Percentiles rank a stretch among this genome's conserved stretches.
Conservation (phyloP, 768 basidiomycete genomes). For the Lactarius pseudohatsudake region DNA sequence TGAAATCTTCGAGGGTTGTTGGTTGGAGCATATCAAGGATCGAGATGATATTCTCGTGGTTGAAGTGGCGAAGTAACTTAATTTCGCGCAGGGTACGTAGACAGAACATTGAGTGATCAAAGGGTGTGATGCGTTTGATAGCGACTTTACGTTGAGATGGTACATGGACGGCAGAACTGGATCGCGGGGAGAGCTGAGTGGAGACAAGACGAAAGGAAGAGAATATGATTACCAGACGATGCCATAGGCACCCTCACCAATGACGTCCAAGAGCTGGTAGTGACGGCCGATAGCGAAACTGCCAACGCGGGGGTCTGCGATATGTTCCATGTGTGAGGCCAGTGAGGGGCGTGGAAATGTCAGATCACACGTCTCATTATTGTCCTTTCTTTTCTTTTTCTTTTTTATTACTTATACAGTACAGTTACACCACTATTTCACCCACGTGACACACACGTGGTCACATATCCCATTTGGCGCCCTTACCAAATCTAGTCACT, state of each 20-base stretch:
- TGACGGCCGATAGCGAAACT: constrained; percentile 54
- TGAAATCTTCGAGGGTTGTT: constrained; percentile 67
- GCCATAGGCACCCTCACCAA: constrained; percentile 91
- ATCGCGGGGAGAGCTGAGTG: constrained; percentile 18
- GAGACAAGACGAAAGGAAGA: constrained; percentile 1
- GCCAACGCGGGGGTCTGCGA: constrained; percentile 27
- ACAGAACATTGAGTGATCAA: constrained; percentile 95
- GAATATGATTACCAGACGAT: constrained; percentile 66
- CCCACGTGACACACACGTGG: constrained; percentile 19
- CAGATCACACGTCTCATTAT: not conserved
- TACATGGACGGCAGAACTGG: constrained; percentile 76
- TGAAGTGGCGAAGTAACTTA: constrained; percentile 87
- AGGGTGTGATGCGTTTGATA: constrained; percentile 95
- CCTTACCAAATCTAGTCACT: constrained; percentile 11
- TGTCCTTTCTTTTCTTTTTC: not conserved
- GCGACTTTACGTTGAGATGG: constrained; percentile 91
- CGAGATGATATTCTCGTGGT: constrained; percentile 88
- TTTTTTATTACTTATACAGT: not conserved
- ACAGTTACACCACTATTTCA: not conserved
- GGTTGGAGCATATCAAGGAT: constrained; percentile 94
- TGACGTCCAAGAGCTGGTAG: constrained; percentile 84
- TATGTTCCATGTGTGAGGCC: constrained; percentile 33
- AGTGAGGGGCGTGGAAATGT: not conserved
- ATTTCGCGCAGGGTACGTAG: constrained; percentile 90
- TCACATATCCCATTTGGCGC: constrained; percentile 10